Conservation (phyloP, 352 stramenopile genomes). For the Halophytophthora polymorphica region DNA sequence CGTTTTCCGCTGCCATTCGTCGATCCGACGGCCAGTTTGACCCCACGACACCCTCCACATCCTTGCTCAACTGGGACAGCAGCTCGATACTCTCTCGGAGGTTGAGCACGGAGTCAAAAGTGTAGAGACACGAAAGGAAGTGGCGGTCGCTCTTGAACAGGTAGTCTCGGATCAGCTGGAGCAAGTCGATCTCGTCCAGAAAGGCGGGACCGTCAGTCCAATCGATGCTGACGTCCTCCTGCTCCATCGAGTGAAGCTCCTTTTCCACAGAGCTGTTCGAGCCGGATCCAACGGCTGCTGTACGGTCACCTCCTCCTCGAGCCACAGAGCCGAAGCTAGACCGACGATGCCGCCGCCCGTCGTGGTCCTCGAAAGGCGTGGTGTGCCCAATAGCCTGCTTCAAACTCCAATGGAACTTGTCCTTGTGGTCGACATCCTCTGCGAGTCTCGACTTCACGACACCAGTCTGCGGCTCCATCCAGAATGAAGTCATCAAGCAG, state of each 20-base stretch:
- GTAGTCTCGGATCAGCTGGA: conserved; percentile 70
- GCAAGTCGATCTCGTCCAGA: conserved; percentile 64
- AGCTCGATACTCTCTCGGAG: conserved; percentile 48
- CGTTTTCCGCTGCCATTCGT: conserved; percentile 38
- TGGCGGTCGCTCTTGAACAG: conserved; percentile 79
- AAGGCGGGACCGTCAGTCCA: conserved; percentile 38
- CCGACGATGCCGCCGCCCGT: conserved; percentile 11
- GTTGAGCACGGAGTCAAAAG: conserved; percentile 73
- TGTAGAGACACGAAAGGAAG: conserved; percentile 77
- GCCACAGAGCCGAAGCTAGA: conserved; percentile 2
- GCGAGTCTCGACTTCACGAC: conserved; percentile 59
- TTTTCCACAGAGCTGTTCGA: conserved; percentile 21
- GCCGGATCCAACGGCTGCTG: conserved; percentile 3
- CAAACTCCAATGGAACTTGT: conserved; percentile 67
- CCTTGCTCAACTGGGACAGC: conserved; percentile 32
- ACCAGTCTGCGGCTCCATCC: conserved; percentile 86
- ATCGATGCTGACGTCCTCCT: conserved; percentile 39
- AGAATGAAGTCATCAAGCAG: conserved; percentile 83
- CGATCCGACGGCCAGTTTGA: conserved; percentile 49
- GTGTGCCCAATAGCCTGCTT: conserved; percentile 72
- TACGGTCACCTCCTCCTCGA: conserved; percentile 5
- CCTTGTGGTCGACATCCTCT: conserved; percentile 33
- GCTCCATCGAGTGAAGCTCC: conserved; percentile 44
- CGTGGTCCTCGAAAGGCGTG: conserved; percentile 46
- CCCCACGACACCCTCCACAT: conserved; percentile 41